These are phyloP conservation scores for Quercus lobata DNA, from an alignment of 331 rosid genomes.

Conservation along the genomic window DNA sequence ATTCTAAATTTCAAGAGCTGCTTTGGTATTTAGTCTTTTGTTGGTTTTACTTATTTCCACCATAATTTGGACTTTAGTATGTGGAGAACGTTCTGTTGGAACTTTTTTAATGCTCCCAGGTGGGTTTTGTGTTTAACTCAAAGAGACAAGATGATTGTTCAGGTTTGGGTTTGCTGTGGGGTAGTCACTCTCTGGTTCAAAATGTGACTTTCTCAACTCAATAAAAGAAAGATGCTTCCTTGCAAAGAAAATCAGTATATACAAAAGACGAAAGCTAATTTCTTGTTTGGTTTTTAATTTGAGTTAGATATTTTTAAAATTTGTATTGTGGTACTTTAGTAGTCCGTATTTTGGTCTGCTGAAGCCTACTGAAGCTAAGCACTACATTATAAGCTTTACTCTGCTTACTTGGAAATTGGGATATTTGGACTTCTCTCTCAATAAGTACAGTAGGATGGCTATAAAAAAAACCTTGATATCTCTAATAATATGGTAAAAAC, in stretches of 20 bases:
- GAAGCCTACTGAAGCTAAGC: background rate
- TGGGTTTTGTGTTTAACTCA: background rate
- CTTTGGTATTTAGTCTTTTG: background rate
- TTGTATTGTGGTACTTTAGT: background rate
- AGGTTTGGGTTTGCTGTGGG: background rate
- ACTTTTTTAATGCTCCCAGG: background rate
- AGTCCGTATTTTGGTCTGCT: background rate
- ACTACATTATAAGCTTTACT: background rate
- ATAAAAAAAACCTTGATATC: too few relatives aligned
- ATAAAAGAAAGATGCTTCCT: background rate
- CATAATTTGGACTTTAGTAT: background rate
- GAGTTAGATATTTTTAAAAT: background rate
- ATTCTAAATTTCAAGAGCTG: background rate
- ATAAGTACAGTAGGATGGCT: background rate
- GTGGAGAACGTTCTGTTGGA: background rate
- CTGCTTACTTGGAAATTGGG: slow-evolving; percentile 5
- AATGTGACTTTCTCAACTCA: background rate
- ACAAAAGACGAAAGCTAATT: background rate
- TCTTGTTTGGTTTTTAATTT: background rate
- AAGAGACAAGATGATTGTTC: background rate
- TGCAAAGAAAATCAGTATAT: background rate
- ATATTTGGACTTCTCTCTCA: background rate
- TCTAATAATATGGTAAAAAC: too few relatives aligned
- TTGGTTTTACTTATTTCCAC: background rate
- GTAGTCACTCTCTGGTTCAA: background rate